These are phyloP conservation scores for Fusarium sp. DNA, from an alignment of 2,329 filamentous ascomycete genomes.

Conservation along the genomic window DNA sequence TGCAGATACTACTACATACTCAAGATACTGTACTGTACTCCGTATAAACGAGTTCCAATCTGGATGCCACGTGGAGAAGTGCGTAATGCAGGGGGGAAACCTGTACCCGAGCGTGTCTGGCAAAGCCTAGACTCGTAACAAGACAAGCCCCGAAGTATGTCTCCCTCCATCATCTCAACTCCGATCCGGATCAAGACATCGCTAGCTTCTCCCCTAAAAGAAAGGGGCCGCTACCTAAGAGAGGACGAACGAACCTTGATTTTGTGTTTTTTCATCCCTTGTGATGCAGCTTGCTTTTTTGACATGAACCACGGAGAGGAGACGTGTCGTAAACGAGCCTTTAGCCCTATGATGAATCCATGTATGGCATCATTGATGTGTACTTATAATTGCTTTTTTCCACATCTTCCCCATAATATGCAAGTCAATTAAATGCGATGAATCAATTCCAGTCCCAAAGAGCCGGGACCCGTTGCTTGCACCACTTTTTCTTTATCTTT, in stretches of 20 bases:
- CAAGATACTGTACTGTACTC: too few relatives aligned
- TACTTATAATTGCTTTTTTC: slow-evolving; percentile 4
- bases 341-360: background rate
- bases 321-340: background rate
- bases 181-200: background rate
- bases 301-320: background rate
- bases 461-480: slow-evolving; percentile 14
- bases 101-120: background rate
- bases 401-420: background rate
- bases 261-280: background rate
- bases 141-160: background rate
- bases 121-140: background rate
- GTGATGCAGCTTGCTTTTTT: background rate
- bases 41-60: background rate
- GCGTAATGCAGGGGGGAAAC: slow-evolving; percentile 29
- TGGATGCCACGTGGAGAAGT: slow-evolving; percentile 35
- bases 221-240: slow-evolving; percentile 18
- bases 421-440: background rate
- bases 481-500: slow-evolving; percentile 16
- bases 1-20: too few relatives aligned
- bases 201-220: background rate
- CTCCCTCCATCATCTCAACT: background rate
- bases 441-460: slow-evolving; percentile 19
- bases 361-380: background rate
- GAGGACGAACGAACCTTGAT: background rate